These are phyloP conservation scores for Candida sojae DNA, from an alignment of 1,139 yeast species.

Conservation along the genomic window DNA sequence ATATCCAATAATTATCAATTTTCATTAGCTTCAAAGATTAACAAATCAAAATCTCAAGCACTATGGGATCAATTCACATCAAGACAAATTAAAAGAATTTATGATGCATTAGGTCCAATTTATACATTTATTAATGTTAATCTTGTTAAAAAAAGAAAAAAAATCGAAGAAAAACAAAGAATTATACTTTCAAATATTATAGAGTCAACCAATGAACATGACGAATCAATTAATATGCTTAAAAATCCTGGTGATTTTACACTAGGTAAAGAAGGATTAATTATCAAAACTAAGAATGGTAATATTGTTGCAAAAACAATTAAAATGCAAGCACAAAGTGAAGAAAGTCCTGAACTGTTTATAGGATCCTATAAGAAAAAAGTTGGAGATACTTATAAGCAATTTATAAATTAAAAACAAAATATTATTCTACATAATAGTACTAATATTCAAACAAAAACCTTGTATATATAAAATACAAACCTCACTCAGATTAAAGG, in stretches of 20 bases:
- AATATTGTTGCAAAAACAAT: constrained; percentile 32
- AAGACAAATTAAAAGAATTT: constrained; percentile 41
- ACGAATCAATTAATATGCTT: background rate
- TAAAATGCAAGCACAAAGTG: constrained; percentile 56
- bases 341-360: constrained; percentile 39
- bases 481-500: constrained; percentile 16
- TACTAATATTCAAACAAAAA: constrained; percentile 1
- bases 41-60: constrained; percentile 40
- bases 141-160: constrained; percentile 28
- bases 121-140: constrained; percentile 46
- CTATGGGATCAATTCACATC: constrained; percentile 46
- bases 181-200: constrained; percentile 46
- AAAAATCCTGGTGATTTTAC: constrained; percentile 45
- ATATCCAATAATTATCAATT: constrained; percentile 26
- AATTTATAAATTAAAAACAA: constrained; percentile 9
- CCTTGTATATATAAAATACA: constrained; percentile 1
- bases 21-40: constrained; percentile 62
- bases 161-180: constrained; percentile 35
- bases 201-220: constrained; percentile 2
- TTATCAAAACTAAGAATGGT: constrained; percentile 48
- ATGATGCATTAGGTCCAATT: constrained; percentile 62
- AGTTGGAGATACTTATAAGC: constrained; percentile 15
- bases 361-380: constrained; percentile 10
- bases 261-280: constrained; percentile 23
- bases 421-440: background rate